Evolutionary conservation across 1,284 basidiomycete genomes (phyloP).

Genomic region (Meira nashicola): DNA sequence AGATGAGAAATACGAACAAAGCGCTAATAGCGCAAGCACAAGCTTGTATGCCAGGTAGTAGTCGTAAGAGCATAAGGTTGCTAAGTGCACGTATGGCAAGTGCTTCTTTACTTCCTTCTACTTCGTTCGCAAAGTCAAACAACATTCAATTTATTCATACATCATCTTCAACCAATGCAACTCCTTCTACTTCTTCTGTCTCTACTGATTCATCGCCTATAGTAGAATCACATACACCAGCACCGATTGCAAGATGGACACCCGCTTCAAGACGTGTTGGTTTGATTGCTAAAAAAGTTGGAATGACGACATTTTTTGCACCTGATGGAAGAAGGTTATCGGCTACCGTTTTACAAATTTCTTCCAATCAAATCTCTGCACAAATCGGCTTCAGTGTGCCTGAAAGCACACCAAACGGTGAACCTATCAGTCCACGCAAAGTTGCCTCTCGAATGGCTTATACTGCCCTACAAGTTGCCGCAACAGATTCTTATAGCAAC

Average conservation of each 20-base stretch:
- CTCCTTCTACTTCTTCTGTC: neutral
- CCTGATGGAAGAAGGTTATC: constrained; percentile 79
- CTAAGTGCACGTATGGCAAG: neutral
- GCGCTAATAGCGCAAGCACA: too few relatives aligned
- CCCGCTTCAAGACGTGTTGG: constrained; percentile 78
- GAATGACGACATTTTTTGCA: constrained; percentile 93
- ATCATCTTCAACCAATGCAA: neutral
- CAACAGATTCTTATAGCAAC: constrained; percentile 58
- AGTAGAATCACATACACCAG: neutral
- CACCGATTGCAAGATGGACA: constrained; percentile 62
- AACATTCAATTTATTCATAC: neutral
- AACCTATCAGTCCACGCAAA: neutral
- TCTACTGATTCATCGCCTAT: neutral
- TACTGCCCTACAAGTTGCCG: constrained; percentile 55
- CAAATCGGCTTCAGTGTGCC: constrained; percentile 23
- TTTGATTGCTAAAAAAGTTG: constrained; percentile 86
- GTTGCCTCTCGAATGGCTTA: constrained; percentile 15
- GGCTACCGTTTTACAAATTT: constrained; percentile 88
- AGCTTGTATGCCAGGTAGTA: too few relatives aligned
- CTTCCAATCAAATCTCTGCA: constrained; percentile 48
- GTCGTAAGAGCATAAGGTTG: neutral
- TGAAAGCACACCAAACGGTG: neutral
- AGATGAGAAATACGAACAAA: too few relatives aligned
- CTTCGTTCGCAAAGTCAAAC: neutral
- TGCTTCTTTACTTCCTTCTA: neutral